Conservation (phyloP, 495 filamentous ascomycete genomes). For the Penicillium atrosanguineum region DNA sequence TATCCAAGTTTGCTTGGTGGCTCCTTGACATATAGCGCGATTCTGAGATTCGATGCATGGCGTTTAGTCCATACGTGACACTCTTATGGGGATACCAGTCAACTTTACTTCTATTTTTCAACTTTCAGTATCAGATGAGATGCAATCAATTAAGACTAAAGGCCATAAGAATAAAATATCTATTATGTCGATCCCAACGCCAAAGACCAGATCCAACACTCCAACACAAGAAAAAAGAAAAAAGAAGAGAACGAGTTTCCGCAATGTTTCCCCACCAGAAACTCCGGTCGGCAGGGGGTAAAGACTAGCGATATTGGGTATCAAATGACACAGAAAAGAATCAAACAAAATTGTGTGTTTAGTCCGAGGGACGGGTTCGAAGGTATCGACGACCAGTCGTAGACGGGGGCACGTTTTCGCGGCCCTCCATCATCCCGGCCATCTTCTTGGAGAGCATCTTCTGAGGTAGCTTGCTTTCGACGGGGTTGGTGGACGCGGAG, state of each 20-base stretch:
- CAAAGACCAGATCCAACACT: constrained; percentile 2
- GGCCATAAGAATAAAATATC: neutral
- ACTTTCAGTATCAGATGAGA: neutral
- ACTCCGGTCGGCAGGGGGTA: constrained; percentile 18
- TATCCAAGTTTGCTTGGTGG: neutral
- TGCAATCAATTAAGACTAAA: constrained; percentile 2
- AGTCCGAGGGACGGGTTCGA: constrained; percentile 29
- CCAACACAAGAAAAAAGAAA: constrained; percentile 1
- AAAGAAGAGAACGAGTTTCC: constrained; percentile 9
- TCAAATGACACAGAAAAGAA: constrained; percentile 17
- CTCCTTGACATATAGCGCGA: neutral
- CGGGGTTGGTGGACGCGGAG: constrained; percentile 31
- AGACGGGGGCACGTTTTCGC: constrained; percentile 57
- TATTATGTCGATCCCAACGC: constrained; percentile 1
- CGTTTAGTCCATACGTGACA: neutral
- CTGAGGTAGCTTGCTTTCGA: constrained; percentile 40
- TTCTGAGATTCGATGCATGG: constrained; percentile 1
- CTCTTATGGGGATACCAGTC: constrained; percentile 1
- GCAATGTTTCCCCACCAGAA: constrained; percentile 18
- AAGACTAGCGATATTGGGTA: constrained; percentile 27
- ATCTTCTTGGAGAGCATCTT: constrained; percentile 47
- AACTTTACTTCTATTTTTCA: neutral
- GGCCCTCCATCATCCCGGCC: constrained; percentile 50
- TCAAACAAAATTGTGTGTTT: constrained; percentile 7
- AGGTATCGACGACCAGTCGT: constrained; percentile 27